Percentiles rank a stretch among this genome's conserved stretches.
These are phyloP conservation scores for Brassica juncea DNA, from an alignment of 345 rosid species.

Conservation along the genomic window DNA sequence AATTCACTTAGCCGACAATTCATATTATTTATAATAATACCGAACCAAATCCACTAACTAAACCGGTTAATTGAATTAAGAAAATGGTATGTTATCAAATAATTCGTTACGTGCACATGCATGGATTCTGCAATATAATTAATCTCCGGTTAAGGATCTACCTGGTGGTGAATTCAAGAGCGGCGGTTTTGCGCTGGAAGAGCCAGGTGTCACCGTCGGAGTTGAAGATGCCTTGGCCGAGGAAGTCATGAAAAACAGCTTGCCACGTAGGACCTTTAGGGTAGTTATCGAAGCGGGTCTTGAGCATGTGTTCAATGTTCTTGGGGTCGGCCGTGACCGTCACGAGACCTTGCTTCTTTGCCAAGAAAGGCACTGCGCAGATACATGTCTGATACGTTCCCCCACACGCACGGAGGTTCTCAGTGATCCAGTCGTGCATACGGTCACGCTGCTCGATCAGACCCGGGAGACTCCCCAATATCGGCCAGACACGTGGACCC, in stretches of 20 bases:
- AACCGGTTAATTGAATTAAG: not conserved
- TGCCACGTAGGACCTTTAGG: constrained; percentile 99
- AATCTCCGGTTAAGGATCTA: constrained; percentile 14
- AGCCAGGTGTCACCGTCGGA: constrained; percentile 93
- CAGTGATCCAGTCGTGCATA: constrained; percentile 97
- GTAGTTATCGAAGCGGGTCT: constrained; percentile 84
- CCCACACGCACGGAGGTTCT: constrained; percentile 85
- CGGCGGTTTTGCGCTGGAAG: constrained; percentile 91
- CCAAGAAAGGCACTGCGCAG: constrained; percentile 81
- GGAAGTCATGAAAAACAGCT: constrained; percentile 88
- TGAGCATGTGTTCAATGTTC: constrained; percentile 83
- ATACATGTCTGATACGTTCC: constrained; percentile 98
- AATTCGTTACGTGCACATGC: constrained; percentile 8
- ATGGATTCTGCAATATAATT: constrained; percentile 6
- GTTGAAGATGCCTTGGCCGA: constrained; percentile 91
- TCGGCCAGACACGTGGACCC: constrained; percentile 95
- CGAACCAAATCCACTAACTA: not conserved
- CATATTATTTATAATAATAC: not conserved
- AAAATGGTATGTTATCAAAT: not conserved
- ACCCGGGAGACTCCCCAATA: constrained; percentile 92
- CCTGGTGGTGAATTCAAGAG: constrained; percentile 96
- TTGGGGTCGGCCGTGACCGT: constrained; percentile 94
- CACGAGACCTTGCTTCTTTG: constrained; percentile 86
- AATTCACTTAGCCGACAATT: constrained; percentile 17
- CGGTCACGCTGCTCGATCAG: constrained; percentile 85